These are phyloP conservation scores for Suhomyces faveliae DNA, from an alignment of 805 yeast genomes.

Conservation along the genomic window DNA sequence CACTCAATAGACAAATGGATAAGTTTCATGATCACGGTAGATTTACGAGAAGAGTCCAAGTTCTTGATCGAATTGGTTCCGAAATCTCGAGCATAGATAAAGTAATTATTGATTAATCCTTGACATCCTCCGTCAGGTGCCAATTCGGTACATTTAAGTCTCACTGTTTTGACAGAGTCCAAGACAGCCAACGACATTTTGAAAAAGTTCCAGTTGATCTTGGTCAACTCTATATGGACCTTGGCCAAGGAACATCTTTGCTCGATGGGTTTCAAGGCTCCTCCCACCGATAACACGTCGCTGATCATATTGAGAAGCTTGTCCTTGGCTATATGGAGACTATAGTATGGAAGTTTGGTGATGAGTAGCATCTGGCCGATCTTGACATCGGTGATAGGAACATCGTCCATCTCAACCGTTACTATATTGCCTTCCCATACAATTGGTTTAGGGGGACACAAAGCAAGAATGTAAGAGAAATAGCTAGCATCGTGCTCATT, in stretches of 20 bases:
- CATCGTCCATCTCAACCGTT: conserved; percentile 46
- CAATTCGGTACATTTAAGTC: conserved; percentile 54
- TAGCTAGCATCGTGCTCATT: conserved; percentile 31
- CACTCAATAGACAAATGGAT: conserved; percentile 80
- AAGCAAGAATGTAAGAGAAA: conserved; percentile 64
- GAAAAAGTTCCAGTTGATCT: conserved; percentile 64
- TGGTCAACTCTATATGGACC: conserved; percentile 70
- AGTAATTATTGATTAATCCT: conserved; percentile 72
- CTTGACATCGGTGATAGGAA: conserved; percentile 56
- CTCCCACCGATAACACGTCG: conserved; percentile 45
- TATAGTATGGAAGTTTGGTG: conserved; percentile 63
- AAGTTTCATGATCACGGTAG: conserved; percentile 67
- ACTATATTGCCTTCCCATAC: conserved; percentile 86
- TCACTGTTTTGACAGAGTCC: conserved; percentile 53
- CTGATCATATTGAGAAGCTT: conserved; percentile 58
- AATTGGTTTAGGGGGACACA: conserved; percentile 80
- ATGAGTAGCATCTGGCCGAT: conserved; percentile 68
- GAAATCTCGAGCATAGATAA: conserved; percentile 76
- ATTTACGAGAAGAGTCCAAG: conserved; percentile 63
- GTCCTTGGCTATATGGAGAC: conserved; percentile 53
- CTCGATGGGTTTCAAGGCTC: conserved; percentile 45
- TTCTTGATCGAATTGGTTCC: conserved; percentile 69
- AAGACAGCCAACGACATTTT: conserved; percentile 65
- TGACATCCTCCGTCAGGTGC: conserved; percentile 57
- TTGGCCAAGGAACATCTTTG: conserved; percentile 67